A percentile compares a stretch with the other conserved stretches of the same genome.
phyloP scores from a whole-genome alignment of 306 rosid species.

The Vigna radiata region DNA sequence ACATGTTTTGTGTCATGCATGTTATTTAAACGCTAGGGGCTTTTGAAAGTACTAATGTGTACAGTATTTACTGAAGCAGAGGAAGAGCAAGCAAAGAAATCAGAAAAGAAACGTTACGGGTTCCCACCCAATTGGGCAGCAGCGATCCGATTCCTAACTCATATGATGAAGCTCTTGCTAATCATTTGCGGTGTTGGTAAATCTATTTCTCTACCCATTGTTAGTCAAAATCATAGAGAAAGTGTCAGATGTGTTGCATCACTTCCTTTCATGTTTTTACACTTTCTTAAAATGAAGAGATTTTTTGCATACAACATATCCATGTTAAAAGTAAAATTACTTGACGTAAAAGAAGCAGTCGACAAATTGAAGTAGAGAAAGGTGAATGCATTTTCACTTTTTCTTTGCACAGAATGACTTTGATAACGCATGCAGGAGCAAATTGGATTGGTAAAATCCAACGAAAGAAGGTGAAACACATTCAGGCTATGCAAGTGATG shows the following conservation, averaged over 20 bases:
- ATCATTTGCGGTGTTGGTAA: slow-evolving; percentile 53
- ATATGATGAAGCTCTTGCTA: slow-evolving; percentile 45
- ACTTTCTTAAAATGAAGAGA: not conserved
- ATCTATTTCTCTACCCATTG: not conserved
- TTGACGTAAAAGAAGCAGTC: not conserved
- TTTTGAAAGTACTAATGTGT: not conserved
- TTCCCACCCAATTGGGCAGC: slow-evolving; percentile 53
- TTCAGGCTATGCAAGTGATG: slow-evolving; percentile 49
- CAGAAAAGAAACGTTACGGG: not conserved
- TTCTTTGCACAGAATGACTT: not conserved
- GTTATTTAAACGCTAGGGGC: not conserved
- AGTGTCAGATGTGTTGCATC: not conserved
- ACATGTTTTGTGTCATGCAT: not conserved
- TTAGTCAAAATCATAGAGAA: not conserved
- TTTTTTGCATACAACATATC: not conserved
- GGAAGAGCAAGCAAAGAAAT: slow-evolving; percentile 37
- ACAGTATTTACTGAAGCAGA: slow-evolving; percentile 20
- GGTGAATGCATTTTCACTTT: not conserved
- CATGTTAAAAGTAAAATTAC: not conserved
- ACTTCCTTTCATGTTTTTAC: not conserved
- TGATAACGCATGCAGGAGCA: slow-evolving; percentile 42
- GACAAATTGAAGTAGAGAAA: not conserved
- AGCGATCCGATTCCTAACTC: slow-evolving; percentile 22
- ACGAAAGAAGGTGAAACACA: slow-evolving; percentile 52
- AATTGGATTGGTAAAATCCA: slow-evolving; percentile 51